Percentiles rank a stretch among this genome's conserved stretches.
Evolutionary conservation across 2,329 filamentous ascomycete species (phyloP).

Genomic region (Plectosphaerella sp.): DNA sequence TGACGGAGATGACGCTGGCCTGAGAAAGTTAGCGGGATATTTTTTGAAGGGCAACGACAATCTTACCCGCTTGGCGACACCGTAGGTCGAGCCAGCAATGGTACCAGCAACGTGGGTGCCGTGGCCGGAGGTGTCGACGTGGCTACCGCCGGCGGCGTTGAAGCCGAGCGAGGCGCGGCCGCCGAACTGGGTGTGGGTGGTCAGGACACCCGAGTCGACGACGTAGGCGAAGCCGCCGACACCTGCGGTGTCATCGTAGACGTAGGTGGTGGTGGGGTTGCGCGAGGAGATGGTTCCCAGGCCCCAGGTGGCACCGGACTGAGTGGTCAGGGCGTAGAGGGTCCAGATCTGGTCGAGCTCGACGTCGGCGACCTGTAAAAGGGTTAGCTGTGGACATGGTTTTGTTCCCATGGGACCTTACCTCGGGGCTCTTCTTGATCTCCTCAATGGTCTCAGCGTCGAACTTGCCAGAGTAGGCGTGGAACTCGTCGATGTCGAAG

Average conservation of each 20-base stretch:
- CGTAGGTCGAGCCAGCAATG: constrained; percentile 37
- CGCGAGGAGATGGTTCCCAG: constrained; percentile 37
- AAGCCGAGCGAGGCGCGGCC: constrained; percentile 17
- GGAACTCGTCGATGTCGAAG: constrained; percentile 24
- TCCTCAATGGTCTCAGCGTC: constrained; percentile 33
- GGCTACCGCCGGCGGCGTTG: constrained; percentile 18
- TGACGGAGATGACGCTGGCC: constrained; percentile 36
- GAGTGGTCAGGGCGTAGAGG: constrained; percentile 17
- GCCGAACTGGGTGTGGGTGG: constrained; percentile 24
- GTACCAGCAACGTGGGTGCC: constrained; percentile 44
- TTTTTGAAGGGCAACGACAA: too few species aligned
- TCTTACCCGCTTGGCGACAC: constrained; percentile 35
- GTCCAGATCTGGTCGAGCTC: constrained; percentile 7
- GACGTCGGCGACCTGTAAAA: constrained; percentile 4
- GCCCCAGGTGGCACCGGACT: constrained; percentile 34
- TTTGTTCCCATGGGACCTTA: constrained; percentile 17
- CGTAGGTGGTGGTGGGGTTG: constrained; percentile 16
- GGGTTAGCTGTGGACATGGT: constrained; percentile 5
- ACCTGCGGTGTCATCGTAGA: constrained; percentile 28
- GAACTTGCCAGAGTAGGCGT: constrained; percentile 39
- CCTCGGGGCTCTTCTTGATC: constrained; percentile 33
- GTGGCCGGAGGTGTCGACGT: constrained; percentile 35
- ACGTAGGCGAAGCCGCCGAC: constrained; percentile 32
- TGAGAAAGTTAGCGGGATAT: constrained; percentile 10
- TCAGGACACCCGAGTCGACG: constrained; percentile 33